Base-by-base conservation (phyloP, 2,329 filamentous ascomycete species). In the Mollisia scopiformis region DNA sequence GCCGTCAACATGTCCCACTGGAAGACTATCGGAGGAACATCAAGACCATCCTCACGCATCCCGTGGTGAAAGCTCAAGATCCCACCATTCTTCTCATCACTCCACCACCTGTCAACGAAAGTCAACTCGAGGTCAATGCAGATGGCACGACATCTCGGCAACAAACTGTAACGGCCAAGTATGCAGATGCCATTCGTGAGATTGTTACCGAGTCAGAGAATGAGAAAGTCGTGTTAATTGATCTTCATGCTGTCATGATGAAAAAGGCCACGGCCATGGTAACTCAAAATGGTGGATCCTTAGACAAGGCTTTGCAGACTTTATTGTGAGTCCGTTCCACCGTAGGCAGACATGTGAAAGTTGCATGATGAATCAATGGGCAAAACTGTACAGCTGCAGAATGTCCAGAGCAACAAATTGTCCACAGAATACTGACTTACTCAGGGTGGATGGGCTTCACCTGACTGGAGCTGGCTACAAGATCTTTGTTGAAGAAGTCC, bases 181-280 rank as follows among this genome's bases (percentile, higher is more conserved):
- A 83, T 71, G 87, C 86, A 1, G 78, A 84, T 63, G 91, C 90
- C 7, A 84, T 86, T 13, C 2, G 79, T 75, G 51, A 80, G 80
- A 58, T 76, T 82, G 43, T 74, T 10, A 39, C 33, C 6, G 66
- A 70, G 35, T 62, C 61, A 35, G 57, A 66, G n/a, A 63, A 68
- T 21, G 51, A 62, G 14, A 63, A 76, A 6, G 69, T 94, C 2
- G 81, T 86, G 0, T 83, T 94, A 1, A 78, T 96, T 23, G 92
- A 98, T 75, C 82, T 98, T 1, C 96, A 91, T 86, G 83, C 85
- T 62, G 86, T 86, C 0, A 83, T 97, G 69, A 91, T 96, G 87
- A 80, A 85, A 58, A 81, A 84, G 82, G 93, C 75, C 78, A 85
- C 75, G 73, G 82, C 73, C 73, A 85, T 76, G 76, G 84, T 75